A percentile compares a stretch with the other conserved stretches of the same genome.
phyloP scores from a whole-genome alignment of 2,329 filamentous ascomycete genomes.

The Cladobotryum protrusum region DNA sequence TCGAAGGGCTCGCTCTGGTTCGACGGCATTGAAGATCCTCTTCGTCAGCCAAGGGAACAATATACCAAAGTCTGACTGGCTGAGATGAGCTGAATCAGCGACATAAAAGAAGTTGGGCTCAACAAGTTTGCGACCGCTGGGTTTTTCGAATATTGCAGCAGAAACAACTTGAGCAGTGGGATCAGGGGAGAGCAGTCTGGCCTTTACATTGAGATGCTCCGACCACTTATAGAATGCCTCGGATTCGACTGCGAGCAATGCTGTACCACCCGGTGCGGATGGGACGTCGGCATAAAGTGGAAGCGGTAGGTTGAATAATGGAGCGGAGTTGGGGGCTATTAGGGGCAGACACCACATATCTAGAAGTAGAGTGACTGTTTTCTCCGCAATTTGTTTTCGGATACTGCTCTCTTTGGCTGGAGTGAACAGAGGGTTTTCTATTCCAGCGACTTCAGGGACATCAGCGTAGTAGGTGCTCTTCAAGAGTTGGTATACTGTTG shows the following conservation, averaged over 20 bases:
- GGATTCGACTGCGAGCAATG: constrained; percentile 65
- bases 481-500: constrained; percentile 67
- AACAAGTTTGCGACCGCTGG: constrained; percentile 35
- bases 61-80: constrained; percentile 76
- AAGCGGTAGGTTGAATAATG: constrained; percentile 66
- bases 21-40: constrained; percentile 49
- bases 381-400: constrained; percentile 59
- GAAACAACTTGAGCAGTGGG: constrained; percentile 39
- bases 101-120: constrained; percentile 71
- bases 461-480: constrained; percentile 70
- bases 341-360: constrained; percentile 79
- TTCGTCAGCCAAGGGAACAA: constrained; percentile 68
- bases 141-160: constrained; percentile 35
- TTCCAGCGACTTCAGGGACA: constrained; percentile 37
- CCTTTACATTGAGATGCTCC: constrained; percentile 63
- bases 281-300: constrained; percentile 55
- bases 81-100: constrained; percentile 67
- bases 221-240: constrained; percentile 75
- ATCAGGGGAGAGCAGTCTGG: constrained; percentile 55
- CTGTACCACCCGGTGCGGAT: constrained; percentile 48
- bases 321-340: constrained; percentile 52
- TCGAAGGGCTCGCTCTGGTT: constrained; percentile 52
- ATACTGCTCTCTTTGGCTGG: constrained; percentile 52
- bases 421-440: constrained; percentile 54
- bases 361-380: constrained; percentile 61